Evolutionary conservation across 1,284 basidiomycete genomes (phyloP).

Genomic region (Tilletiaria anomala): DNA sequence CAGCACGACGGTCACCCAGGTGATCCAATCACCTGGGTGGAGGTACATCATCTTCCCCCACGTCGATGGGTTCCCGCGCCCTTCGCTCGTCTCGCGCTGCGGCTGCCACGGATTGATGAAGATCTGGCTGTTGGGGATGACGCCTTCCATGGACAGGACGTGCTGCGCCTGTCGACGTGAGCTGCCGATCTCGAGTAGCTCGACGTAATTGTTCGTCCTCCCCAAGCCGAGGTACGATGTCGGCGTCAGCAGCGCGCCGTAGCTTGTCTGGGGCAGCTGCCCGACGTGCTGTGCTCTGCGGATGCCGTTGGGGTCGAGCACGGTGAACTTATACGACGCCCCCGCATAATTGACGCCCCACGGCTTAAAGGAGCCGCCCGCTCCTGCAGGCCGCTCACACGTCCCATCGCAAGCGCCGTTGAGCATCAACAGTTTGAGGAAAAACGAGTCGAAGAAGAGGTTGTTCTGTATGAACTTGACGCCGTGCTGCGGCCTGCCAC

Average conservation of each 20-base stretch:
- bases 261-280: slow-evolving; percentile 81
- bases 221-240: slow-evolving; percentile 94
- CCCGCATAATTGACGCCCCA: slow-evolving; percentile 88
- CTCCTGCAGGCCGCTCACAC: neutral
- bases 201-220: slow-evolving; percentile 99
- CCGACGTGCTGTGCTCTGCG: slow-evolving; percentile 83
- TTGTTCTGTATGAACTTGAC: slow-evolving; percentile 79
- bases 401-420: neutral
- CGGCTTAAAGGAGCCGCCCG: slow-evolving; percentile 46
- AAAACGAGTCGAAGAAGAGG: slow-evolving; percentile 97
- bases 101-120: slow-evolving; percentile 68
- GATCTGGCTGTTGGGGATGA: slow-evolving; percentile 92
- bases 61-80: slow-evolving; percentile 22
- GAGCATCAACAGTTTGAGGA: slow-evolving; percentile 66
- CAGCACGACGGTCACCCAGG: slow-evolving; percentile 81
- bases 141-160: slow-evolving; percentile 79
- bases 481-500: slow-evolving; percentile 4
- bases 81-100: neutral
- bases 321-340: slow-evolving; percentile 92
- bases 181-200: slow-evolving; percentile 43
- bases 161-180: slow-evolving; percentile 50
- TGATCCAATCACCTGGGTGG: slow-evolving; percentile 82
- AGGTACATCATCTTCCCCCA: slow-evolving; percentile 88
- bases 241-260: slow-evolving; percentile 74
- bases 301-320: slow-evolving; percentile 77